Conservation (phyloP, 768 basidiomycete species). For the Lactifluus pinguis region DNA sequence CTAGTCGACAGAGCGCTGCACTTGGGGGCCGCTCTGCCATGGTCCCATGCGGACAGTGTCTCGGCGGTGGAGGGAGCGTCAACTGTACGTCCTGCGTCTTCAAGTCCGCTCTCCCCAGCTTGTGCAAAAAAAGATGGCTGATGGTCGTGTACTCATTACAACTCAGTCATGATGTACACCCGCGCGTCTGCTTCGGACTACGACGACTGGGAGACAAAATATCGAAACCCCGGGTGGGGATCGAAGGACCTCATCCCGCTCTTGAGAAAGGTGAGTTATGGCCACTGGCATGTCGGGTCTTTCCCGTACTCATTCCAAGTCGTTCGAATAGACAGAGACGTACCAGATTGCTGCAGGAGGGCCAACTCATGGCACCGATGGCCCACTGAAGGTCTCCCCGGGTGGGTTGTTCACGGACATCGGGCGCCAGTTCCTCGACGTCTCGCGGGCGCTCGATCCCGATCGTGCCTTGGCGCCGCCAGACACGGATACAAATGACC, state of each 20-base stretch:
- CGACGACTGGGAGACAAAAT: conserved; percentile 47
- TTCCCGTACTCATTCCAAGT: background rate
- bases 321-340: conserved; percentile 28
- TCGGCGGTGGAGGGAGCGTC: conserved; percentile 56
- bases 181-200: conserved; percentile 56
- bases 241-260: conserved; percentile 48
- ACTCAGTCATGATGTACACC: conserved; percentile 35
- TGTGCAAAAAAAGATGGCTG: background rate
- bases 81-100: conserved; percentile 32
- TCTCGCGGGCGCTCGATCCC: conserved; percentile 21
- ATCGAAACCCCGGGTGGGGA: conserved; percentile 54
- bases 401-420: conserved; percentile 22
- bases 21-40: conserved; percentile 36
- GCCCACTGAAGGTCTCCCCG: conserved; percentile 35
- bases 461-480: conserved; percentile 15
- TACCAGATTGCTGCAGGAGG: conserved; percentile 27
- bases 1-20: conserved; percentile 32
- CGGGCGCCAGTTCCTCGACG: conserved; percentile 24
- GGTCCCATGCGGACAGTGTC: conserved; percentile 38
- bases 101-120: background rate
- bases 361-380: conserved; percentile 35
- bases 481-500: conserved; percentile 19
- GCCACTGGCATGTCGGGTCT: background rate
- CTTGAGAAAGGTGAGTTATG: conserved; percentile 39
- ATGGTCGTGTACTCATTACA: background rate